Conservation (phyloP, 306 rosid genomes). For the Trifolium subterraneum region DNA sequence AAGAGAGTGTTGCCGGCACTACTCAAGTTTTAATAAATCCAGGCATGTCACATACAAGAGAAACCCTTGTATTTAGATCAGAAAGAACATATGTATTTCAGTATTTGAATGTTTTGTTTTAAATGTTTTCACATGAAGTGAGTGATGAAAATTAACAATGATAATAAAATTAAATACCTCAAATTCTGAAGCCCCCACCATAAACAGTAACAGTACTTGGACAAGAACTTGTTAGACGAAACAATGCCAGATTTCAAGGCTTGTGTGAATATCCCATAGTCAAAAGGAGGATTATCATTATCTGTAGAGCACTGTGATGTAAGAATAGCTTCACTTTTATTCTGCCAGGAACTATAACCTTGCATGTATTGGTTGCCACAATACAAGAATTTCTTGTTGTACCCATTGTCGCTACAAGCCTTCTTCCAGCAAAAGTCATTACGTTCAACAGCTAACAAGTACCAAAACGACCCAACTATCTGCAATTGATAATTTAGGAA, state of each 20-base stretch:
- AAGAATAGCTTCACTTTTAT: constrained; percentile 37
- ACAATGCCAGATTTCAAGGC: constrained; percentile 72
- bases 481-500: constrained; percentile 48
- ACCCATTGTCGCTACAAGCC: constrained; percentile 51
- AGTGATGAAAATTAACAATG: no score
- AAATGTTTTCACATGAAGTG: no score
- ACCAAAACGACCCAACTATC: constrained; percentile 98
- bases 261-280: constrained; percentile 77
- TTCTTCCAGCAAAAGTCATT: constrained; percentile 93
- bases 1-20: no score
- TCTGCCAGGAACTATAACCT: constrained; percentile 52
- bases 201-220: constrained; percentile 89
- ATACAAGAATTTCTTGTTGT: constrained; percentile 62
- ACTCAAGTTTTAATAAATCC: no score
- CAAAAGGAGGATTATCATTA: constrained; percentile 51
- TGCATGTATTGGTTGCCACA: constrained; percentile 59
- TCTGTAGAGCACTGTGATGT: constrained; percentile 48
- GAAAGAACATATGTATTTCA: no score
- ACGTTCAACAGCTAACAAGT: constrained; percentile 88
- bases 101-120: no score
- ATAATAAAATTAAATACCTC: constrained; percentile 55
- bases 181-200: constrained; percentile 99
- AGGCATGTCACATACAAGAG: no score
- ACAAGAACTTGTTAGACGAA: constrained; percentile 65
- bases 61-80: no score